Evolutionary conservation across 164 flowering plant species (phyloP), one percentile per base, ranked within the genome.

Genomic region (Platanus orientalis): DNA sequence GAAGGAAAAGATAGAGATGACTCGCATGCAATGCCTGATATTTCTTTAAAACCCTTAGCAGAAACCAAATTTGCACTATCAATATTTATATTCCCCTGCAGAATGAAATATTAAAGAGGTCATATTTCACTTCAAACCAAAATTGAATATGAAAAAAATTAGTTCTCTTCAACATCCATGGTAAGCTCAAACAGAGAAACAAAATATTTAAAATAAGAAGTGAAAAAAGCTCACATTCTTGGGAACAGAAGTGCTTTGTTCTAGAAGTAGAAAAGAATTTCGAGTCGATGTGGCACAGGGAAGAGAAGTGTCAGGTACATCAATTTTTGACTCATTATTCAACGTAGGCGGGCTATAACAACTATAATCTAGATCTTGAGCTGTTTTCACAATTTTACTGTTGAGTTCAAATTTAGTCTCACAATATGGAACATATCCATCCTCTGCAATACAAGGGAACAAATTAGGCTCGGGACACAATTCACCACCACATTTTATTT

Each of bases 391-490:
- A 45, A 19, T 25, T 60, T 65, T 69, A 65, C 65, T 7, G 48
- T 63, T 66, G 23, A 62, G 50, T 23, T 77, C 83, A 58, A 80
- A 67, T 12, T 67, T 71, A 19, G 85, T 81, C 27, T 78, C 81
- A 74, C 94, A 83, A 58, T 85, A 91, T n/a, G 97, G 88, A 59
- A 30, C 49, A 68, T 94, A 94, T 32, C 78, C 84, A 66, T 80
- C 78, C 34, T 69, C 81, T 47, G 71, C 80, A 54, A 71, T 51
- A 63, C 51, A 65, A 24, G 76, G 64, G 27, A 76, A 69, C 66
- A 68, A 48, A 39, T 72, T 76, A 27, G 73, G 48, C 17, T 69
- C 70, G 27, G 75, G 67, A 60, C 48, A 72, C 29, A 80, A 61
- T 60, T 78, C 81, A 66, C 76, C 78, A 48, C 74, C 76, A 58